phyloP scores from a whole-genome alignment of 1,139 yeast species.

The Lodderomyces margitis region DNA sequence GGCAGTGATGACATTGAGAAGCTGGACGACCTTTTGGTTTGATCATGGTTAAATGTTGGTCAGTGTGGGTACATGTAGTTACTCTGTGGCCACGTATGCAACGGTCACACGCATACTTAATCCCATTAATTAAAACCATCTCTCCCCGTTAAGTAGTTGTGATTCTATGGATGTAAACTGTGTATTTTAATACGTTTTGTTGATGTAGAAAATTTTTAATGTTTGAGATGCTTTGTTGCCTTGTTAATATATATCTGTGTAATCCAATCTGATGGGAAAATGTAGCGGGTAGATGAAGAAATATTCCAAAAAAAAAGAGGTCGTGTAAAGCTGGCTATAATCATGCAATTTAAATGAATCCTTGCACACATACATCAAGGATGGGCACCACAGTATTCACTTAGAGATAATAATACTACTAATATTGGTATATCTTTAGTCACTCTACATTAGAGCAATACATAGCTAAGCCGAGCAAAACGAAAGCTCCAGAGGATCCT shows the following conservation, averaged over 20 bases:
- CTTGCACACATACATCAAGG: neutral
- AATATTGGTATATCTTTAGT: too few relatives aligned
- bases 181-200: too few relatives aligned
- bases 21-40: conserved; percentile 97
- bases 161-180: too few relatives aligned
- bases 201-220: too few relatives aligned
- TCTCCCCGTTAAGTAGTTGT: conserved; percentile 20
- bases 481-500: too few relatives aligned
- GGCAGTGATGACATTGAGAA: conserved; percentile 85
- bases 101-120: conserved; percentile 93
- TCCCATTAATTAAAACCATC: conserved; percentile 89
- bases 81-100: conserved; percentile 97
- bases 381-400: neutral
- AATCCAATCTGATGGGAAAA: too few relatives aligned
- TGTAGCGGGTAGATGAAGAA: neutral
- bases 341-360: neutral
- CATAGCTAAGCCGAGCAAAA: too few relatives aligned
- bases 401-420: too few relatives aligned
- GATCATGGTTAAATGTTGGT: conserved; percentile 86
- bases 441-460: too few relatives aligned
- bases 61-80: conserved; percentile 88
- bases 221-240: too few relatives aligned
- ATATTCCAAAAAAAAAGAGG: neutral
- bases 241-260: too few relatives aligned
- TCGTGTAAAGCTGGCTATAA: neutral